These are phyloP conservation scores for Zopfochytrium polystomum DNA, from an alignment of 371 early-diverging fungal genomes.

Conservation along the genomic window DNA sequence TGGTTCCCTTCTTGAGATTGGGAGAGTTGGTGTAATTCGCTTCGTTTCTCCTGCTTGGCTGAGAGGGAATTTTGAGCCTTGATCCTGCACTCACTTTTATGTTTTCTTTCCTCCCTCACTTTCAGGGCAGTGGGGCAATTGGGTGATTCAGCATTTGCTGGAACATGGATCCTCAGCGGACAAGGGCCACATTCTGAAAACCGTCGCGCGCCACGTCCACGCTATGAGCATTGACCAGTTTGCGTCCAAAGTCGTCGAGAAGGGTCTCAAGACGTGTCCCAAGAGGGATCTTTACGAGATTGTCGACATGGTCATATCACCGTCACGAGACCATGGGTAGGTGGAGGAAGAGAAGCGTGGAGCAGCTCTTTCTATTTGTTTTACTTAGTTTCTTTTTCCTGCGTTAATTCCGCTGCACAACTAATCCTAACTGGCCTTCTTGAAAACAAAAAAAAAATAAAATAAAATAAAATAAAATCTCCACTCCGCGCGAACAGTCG, in stretches of 20 bases:
- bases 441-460: not conserved
- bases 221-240: slow-evolving; percentile 69
- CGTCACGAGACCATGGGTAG: slow-evolving; percentile 14
- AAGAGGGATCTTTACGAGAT: slow-evolving; percentile 38
- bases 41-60: too few relatives aligned
- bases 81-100: not conserved
- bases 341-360: slow-evolving; percentile 24
- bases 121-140: slow-evolving; percentile 73
- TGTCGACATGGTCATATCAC: slow-evolving; percentile 34
- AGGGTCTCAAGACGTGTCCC: slow-evolving; percentile 60
- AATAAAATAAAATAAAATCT: not conserved
- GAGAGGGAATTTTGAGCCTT: not conserved
- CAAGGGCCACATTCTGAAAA: slow-evolving; percentile 46
- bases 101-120: too few relatives aligned
- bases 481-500: slow-evolving; percentile 13
- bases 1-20: too few relatives aligned
- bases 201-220: slow-evolving; percentile 48
- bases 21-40: too few relatives aligned
- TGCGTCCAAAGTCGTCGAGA: slow-evolving; percentile 76
- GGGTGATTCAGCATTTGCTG: slow-evolving; percentile 74
- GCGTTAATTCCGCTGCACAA: slow-evolving; percentile 14
- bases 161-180: slow-evolving; percentile 58
- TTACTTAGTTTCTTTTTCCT: not conserved
- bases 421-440: slow-evolving; percentile 5
- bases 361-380: not conserved